Evolutionary conservation across 2,329 filamentous ascomycete species (phyloP), one percentile per base, ranked within the genome.

Genomic region (Sporothrix phasma): DNA sequence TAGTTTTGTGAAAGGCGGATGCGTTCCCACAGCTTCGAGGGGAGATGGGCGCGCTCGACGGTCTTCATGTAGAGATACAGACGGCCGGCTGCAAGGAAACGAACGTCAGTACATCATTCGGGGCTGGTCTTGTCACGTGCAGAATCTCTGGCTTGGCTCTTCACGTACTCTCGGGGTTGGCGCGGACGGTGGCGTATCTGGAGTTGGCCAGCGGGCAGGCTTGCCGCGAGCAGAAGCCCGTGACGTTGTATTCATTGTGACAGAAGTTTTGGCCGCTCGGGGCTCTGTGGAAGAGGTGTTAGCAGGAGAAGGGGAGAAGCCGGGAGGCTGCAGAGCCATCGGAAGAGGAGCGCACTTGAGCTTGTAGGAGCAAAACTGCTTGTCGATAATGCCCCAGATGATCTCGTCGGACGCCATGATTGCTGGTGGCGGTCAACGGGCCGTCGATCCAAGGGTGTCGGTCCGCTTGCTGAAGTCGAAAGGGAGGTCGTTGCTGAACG

Each of bases 51-150:
- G 67, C 94, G 89, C 79, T 96, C 92, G 69, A 92, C 85, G 4
- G 91, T 94, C 80, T 97, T 97, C 83, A 96, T 96, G 82, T 96
- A 97, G 64, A 97, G 87, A 78, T 97, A 97, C 67, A 97, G 83
- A 8, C 85, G 66, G 76, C 87, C 79, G 17, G 59, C 66, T 69
- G 39, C 3, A 10, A 26, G 56, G 39, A 17, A 46, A 24, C 26
- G 13, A 13, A 3, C 6, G 29, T 53, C 34, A 61, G 31, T 29
- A 19, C 2, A 8, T 10, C 8, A 8, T 37, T 8, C 2, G 34
- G 34, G 10, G 2, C 5, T n/a, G 41, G 17, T 19, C 17, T 41
- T 5, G 39, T 41, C 3, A 13, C 10, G 8, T 37, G 13, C 15
- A n/a, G n/a, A n/a, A 3, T 41, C 13, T 37, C 10, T 37, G 39